Evolutionary conservation across 225 moss, liverwort and hornwort genomes (phyloP), one percentile per base, ranked within the genome.

Genomic region (Neckera pumila): DNA sequence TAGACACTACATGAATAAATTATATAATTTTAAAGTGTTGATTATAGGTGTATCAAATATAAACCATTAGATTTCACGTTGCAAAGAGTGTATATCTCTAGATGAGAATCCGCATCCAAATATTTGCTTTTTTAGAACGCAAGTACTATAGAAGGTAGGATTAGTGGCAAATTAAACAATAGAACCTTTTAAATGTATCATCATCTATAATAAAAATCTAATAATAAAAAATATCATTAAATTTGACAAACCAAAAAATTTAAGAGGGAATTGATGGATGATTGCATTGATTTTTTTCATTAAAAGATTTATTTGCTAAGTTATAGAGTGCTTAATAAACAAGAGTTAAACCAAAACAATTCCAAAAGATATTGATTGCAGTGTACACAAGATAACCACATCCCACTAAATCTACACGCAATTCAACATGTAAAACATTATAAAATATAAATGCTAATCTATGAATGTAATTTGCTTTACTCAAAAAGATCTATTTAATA

Each of bases 311-410:
- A 42, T 26, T 15, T 26, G 1, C 14, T 25, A 71, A 42, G 5
- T 71, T 42, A 3, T 16, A 2, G 26, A 26, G 2, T 71, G 16
- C 15, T 26, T 26, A 26, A 71, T 26, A 42, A 71, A 71, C 15
- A 71, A 42, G 15, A 9, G 0, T 71, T 25, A 11, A 21, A 26
- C 0, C 2, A 3, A 40, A 15, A 40, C 42, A 26, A 25, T 9
- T 2, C 4, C 14, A 8, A 19, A 9, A 25, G 15, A 71, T 0
- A 42, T 42, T 42, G 26, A 0, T 40, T 40, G 14, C 4, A 0
- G 40, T 69, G 23, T 40, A 40, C 4, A 38, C 23, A 69, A 0
- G 13, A 4, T 13, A 40, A 70, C 3, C 14, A 70, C 2, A 9
- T 0, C 25, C 38, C 38, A 67, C 7, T 12, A 23, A 4, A 69